Evolutionary conservation across 176 grass and related monocot species (phyloP).

Genomic region (Dactylis glomerata): DNA sequence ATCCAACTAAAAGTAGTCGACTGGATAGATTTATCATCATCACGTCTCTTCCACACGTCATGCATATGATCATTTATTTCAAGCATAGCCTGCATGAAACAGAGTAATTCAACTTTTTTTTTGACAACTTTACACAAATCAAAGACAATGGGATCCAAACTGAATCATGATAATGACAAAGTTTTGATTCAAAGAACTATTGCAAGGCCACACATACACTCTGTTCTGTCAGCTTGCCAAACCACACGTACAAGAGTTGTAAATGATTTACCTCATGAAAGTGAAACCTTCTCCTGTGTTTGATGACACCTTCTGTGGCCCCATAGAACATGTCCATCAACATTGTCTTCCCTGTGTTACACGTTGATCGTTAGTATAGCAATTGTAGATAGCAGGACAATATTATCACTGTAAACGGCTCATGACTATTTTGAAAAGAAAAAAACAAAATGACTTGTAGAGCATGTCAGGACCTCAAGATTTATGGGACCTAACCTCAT

Average conservation of each 20-base stretch:
- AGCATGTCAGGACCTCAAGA: too few species aligned
- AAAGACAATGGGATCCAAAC: not conserved
- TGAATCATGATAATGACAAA: not conserved
- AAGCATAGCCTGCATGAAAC: slow-evolving; percentile 76
- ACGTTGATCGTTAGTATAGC: slow-evolving; percentile 8
- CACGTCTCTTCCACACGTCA: slow-evolving; percentile 73
- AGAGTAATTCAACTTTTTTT: not conserved
- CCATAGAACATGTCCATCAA: slow-evolving; percentile 97
- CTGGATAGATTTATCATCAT: slow-evolving; percentile 30
- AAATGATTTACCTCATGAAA: slow-evolving; percentile 88
- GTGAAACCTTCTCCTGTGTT: slow-evolving; percentile 83
- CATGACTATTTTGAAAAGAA: not conserved
- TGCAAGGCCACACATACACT: not conserved
- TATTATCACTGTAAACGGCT: not conserved
- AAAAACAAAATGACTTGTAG: not conserved
- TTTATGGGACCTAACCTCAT: not conserved
- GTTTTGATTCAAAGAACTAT: slow-evolving; percentile 22
- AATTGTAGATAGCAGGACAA: not conserved
- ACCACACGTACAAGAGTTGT: not conserved
- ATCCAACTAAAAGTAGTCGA: slow-evolving; percentile 77
- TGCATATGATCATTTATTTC: slow-evolving; percentile 98
- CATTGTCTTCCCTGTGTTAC: slow-evolving; percentile 82
- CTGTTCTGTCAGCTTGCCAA: not conserved
- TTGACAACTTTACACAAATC: not conserved
- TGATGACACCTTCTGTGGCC: slow-evolving; percentile 80